Evolutionary conservation across 106 monocot species (phyloP).

Genomic region (Allium sativum): DNA sequence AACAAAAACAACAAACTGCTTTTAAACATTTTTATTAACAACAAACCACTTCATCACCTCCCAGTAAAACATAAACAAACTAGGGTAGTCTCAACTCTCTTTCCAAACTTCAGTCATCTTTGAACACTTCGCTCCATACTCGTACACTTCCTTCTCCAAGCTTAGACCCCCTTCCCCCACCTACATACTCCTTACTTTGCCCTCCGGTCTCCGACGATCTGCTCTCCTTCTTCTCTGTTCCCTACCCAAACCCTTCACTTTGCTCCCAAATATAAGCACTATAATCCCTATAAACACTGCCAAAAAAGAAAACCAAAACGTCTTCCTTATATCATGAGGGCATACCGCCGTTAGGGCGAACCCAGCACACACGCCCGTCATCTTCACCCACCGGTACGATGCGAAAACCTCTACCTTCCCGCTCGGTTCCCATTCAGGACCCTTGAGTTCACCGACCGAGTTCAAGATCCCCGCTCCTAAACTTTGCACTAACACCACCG

Average conservation of each 20-base stretch:
- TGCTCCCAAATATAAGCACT: constrained; percentile 39
- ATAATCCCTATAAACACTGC: constrained; percentile 18
- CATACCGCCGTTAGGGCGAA: constrained; percentile 25
- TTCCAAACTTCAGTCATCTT: neutral
- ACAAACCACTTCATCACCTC: too few relatives aligned
- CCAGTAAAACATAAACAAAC: neutral
- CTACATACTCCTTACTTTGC: constrained; percentile 2
- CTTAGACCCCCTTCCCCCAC: constrained; percentile 1
- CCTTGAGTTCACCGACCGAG: constrained; percentile 23
- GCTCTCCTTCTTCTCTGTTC: constrained; percentile 7
- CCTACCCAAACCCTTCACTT: constrained; percentile 4
- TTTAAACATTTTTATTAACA: neutral
- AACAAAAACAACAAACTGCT: neutral
- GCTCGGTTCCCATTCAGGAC: constrained; percentile 26
- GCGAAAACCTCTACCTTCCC: constrained; percentile 46
- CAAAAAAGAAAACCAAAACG: constrained; percentile 33
- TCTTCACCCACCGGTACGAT: constrained; percentile 19
- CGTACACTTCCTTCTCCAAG: constrained; percentile 1
- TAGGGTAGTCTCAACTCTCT: neutral
- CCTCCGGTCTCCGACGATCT: constrained; percentile 1
- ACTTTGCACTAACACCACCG: constrained; percentile 28
- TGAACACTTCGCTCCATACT: neutral
- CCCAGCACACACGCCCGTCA: constrained; percentile 20
- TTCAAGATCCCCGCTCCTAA: constrained; percentile 22
- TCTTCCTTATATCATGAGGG: constrained; percentile 14